phyloP scores from a whole-genome alignment of 495 filamentous ascomycete genomes.

The Tuber melanosporum region DNA sequence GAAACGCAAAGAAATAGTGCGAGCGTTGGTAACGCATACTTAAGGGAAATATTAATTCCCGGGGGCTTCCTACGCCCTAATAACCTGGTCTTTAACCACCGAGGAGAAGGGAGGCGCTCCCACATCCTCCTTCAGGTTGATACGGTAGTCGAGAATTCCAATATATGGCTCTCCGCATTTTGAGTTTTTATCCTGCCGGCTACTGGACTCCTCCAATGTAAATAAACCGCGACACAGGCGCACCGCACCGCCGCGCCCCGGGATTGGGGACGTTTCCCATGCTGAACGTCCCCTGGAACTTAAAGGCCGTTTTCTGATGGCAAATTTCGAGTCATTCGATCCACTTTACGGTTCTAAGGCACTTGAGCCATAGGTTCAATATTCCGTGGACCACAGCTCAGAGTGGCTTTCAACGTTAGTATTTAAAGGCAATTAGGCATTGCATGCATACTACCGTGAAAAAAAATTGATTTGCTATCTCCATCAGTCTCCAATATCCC shows the following conservation, averaged over 20 bases:
- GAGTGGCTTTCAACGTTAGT: neutral
- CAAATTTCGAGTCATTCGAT: neutral
- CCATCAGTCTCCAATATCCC: no score
- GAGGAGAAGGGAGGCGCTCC: neutral
- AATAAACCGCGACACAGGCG: neutral
- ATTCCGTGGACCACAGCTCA: neutral
- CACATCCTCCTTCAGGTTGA: neutral
- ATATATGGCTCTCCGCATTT: neutral
- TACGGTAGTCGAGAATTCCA: neutral
- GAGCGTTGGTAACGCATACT: neutral
- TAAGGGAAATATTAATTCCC: neutral
- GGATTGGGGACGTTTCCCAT: neutral
- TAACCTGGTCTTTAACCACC: neutral
- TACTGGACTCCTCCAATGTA: neutral
- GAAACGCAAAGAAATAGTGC: neutral
- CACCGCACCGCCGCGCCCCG: neutral
- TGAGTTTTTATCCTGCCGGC: neutral
- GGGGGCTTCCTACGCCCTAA: neutral
- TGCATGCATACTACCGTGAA: no score
- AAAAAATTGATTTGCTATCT: no score
- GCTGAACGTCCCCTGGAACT: neutral
- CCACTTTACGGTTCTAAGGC: no score
- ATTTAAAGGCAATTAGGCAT: neutral
- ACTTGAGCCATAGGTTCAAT: no score
- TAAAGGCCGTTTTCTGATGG: neutral